Evolutionary conservation across 2,329 filamentous ascomycete genomes (phyloP), one percentile per base, ranked within the genome.

Genomic region (Calonectria fujianensis): DNA sequence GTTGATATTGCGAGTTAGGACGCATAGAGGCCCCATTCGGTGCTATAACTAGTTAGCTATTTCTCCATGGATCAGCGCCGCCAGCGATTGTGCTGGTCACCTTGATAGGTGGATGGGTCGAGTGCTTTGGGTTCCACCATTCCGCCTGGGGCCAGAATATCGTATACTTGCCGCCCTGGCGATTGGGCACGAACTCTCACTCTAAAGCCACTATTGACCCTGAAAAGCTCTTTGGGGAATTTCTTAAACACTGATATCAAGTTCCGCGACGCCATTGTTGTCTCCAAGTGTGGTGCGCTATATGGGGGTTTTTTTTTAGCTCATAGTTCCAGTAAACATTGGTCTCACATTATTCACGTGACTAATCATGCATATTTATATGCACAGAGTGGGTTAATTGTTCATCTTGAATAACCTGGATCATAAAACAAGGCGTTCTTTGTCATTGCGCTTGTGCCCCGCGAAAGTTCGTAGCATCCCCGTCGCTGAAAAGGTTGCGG

Each of bases 1-100:
- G 77, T 32, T 80, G 79, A 27, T 80, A 78, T 20, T 54, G 74
- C 3, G 77, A 78, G 35, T 75, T 73, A 0, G 77, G 76, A 20
- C 76, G 69, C 76, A 80, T 72, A 2, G 77, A 80, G 20, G 76
- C 78, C 13, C 79, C 79, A 52, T 80, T 80, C 6, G 79, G 79
- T 4, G 78, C 79, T 80, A 14, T 10, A 10, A 29, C 2, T 10
- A 16, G n/a, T 41, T 37, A 41, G 35, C 8, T 10, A 39, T 14
- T 32, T 8, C 24, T 7, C 5, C 0, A 32, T 63, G 24, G 3
- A 39, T 5, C 9, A 8, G 9, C 13, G 2, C 4, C 2, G 11
- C 14, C 7, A 24, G 29, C 18, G 11, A 27, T 14, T 2, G 24
- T 48, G 3, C 18, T 9, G 50, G n/a, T 52, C 18, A 67, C 73